Base-by-base conservation (phyloP, 164 flowering plant genomes). In the Magnolia officinalis region DNA sequence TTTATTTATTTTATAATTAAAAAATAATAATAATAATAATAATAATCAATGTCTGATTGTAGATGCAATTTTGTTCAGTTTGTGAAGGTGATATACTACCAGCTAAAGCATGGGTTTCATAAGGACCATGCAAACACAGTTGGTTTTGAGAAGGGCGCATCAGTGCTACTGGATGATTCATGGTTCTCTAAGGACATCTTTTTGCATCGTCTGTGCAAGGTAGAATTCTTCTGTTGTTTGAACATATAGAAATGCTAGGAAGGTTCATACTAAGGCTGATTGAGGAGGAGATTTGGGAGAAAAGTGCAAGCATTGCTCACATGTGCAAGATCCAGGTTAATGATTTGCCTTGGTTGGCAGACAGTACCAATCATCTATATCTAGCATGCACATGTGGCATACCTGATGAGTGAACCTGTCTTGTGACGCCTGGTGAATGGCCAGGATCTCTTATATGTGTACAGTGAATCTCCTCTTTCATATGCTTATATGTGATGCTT, bases 171-270 rank as follows among this genome's bases (percentile, higher is more conserved):
- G 80, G 98, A 95, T 79, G 95, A 93, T 63, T 92, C 92, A 31
- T 95, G 91, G 97, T 83, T 95, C 49, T 84, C 91, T 10, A 76
- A 87, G 67, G 97, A 95, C 83, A 91, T 89, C 76, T 95, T 95
- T 84, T 75, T 93, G 81, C 86, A 88, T 78, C 92, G 70, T 75
- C 90, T 93, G 75, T 92, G 89, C 83, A 93, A 93, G 97, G 98
- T 92, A 83, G 5, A 13, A 31, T 20, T 70, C 49, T 13, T 9
- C 18, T 55, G 18, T 2, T 55, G 18, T 11, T 55, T 16, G 18
- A 16, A 11, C 61, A 55, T 8, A 11, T 55, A 55, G 13, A 55
- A 16, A 55, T 55, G 18, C 16, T 55, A 55, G 61, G 61, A 55
- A 55, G 18, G 18, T 55, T 55, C 61, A 55, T 55, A 11, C 18